A percentile compares a stretch with the other conserved stretches of the same genome.
phyloP scores from a whole-genome alignment of 768 basidiomycete species.

The Suillus decipiens region DNA sequence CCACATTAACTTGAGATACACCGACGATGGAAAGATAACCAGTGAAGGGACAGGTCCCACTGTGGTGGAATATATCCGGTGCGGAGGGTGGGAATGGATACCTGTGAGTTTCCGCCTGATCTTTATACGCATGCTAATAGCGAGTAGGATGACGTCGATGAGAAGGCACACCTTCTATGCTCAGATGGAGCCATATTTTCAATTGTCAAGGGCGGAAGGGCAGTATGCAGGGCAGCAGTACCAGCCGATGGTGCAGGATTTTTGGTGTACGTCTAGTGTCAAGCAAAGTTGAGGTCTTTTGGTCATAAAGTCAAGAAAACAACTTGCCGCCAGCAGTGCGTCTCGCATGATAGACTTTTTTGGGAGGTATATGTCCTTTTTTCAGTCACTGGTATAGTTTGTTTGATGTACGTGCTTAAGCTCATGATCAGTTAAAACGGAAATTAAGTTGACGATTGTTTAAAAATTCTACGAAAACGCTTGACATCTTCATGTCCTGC shows the following conservation, averaged over 20 bases:
- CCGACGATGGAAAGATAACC: slow-evolving; percentile 41
- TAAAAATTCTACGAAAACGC: slow-evolving; percentile 66
- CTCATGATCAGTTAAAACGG: not conserved
- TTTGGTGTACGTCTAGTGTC: slow-evolving; percentile 47
- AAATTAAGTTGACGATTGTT: slow-evolving; percentile 27
- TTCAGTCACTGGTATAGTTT: slow-evolving; percentile 88
- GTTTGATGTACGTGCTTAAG: slow-evolving; percentile 21
- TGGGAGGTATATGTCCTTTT: not conserved
- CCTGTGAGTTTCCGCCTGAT: slow-evolving; percentile 54
- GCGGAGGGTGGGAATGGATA: slow-evolving; percentile 83
- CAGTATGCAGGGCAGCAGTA: slow-evolving; percentile 46
- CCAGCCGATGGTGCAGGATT: slow-evolving; percentile 41
- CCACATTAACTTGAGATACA: slow-evolving; percentile 67
- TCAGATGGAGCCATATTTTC: slow-evolving; percentile 72
- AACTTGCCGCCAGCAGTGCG: slow-evolving; percentile 53
- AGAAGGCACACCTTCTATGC: slow-evolving; percentile 71
- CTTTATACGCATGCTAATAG: not conserved
- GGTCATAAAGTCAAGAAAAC: slow-evolving; percentile 28
- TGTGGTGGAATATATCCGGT: slow-evolving; percentile 79
- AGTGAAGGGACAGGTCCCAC: slow-evolving; percentile 46
- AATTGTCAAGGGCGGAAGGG: slow-evolving; percentile 63
- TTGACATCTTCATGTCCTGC: slow-evolving; percentile 89
- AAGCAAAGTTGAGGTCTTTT: slow-evolving; percentile 4
- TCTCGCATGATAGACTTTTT: slow-evolving; percentile 58
- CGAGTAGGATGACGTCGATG: slow-evolving; percentile 57